These are phyloP conservation scores for Metschnikowia cubensis DNA, from an alignment of 805 yeast genomes.

Conservation along the genomic window DNA sequence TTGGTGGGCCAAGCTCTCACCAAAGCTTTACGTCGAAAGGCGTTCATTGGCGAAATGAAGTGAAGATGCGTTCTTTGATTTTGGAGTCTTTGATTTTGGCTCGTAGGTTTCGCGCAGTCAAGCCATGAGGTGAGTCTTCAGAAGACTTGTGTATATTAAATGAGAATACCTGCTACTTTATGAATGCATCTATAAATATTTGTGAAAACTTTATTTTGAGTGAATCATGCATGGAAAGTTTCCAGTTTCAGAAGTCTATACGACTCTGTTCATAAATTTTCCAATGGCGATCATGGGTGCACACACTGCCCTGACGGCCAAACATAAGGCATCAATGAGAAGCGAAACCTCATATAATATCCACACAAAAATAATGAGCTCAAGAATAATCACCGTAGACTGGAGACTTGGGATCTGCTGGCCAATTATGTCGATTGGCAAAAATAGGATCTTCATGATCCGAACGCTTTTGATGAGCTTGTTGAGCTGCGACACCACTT, in stretches of 20 bases:
- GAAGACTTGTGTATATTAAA: background rate
- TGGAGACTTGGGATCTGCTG: slow-evolving; percentile 36
- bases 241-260: slow-evolving; percentile 16
- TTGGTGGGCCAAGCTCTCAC: background rate
- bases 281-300: slow-evolving; percentile 47
- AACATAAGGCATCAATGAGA: slow-evolving; percentile 40
- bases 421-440: slow-evolving; percentile 39
- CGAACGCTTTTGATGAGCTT: slow-evolving; percentile 31
- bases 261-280: slow-evolving; percentile 38
- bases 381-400: slow-evolving; percentile 37
- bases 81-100: no score
- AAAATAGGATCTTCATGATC: slow-evolving; percentile 34
- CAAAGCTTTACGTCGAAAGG: background rate
- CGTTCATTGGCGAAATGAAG: background rate
- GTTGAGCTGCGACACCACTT: slow-evolving; percentile 24
- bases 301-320: slow-evolving; percentile 43
- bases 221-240: no score
- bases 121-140: background rate
- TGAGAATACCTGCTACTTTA: background rate
- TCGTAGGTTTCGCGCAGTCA: background rate
- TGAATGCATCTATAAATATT: background rate
- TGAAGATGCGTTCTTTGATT: background rate
- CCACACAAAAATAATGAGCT: slow-evolving; percentile 39
- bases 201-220: no score
- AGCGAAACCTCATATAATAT: slow-evolving; percentile 39